A percentile compares a stretch with the other conserved stretches of the same genome.
These are phyloP conservation scores for Handroanthus guayacan DNA, from an alignment of 257 asterid species.

Conservation along the genomic window DNA sequence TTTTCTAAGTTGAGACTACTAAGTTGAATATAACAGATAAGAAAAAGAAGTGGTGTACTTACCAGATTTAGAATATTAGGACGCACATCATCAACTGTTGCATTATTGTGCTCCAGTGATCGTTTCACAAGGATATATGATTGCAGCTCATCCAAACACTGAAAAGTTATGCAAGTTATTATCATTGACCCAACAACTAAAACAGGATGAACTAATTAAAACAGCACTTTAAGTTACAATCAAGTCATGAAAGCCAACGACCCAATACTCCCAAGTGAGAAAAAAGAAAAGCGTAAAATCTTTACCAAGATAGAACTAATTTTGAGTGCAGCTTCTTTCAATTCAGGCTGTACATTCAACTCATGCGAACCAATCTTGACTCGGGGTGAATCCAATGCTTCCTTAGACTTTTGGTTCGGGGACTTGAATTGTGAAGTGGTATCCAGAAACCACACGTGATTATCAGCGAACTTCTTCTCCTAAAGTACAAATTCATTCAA, in stretches of 20 bases:
- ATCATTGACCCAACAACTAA: slow-evolving; percentile 30
- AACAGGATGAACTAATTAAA: slow-evolving; percentile 24
- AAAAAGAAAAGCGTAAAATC: neutral
- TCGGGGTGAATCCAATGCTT: slow-evolving; percentile 67
- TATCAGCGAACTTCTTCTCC: slow-evolving; percentile 79
- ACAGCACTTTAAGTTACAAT: neutral
- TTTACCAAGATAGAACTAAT: slow-evolving; percentile 77
- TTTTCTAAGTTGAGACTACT: neutral
- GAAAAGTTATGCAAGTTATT: slow-evolving; percentile 35
- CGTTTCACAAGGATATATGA: slow-evolving; percentile 82
- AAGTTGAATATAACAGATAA: slow-evolving; percentile 12
- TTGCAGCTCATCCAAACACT: slow-evolving; percentile 96
- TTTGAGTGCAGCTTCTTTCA: slow-evolving; percentile 71
- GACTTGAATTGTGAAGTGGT: slow-evolving; percentile 62
- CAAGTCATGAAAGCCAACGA: neutral
- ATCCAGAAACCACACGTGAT: slow-evolving; percentile 78
- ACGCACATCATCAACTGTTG: slow-evolving; percentile 40
- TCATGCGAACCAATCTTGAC: slow-evolving; percentile 71
- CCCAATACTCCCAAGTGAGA: neutral
- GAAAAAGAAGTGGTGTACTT: slow-evolving; percentile 41
- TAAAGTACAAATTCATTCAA: slow-evolving; percentile 39
- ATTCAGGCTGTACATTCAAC: slow-evolving; percentile 58
- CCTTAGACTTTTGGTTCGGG: slow-evolving; percentile 75
- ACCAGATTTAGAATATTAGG: slow-evolving; percentile 68
- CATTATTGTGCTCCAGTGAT: slow-evolving; percentile 51